Evolutionary conservation across 345 rosid genomes (phyloP).

Genomic region (Acer negundo): DNA sequence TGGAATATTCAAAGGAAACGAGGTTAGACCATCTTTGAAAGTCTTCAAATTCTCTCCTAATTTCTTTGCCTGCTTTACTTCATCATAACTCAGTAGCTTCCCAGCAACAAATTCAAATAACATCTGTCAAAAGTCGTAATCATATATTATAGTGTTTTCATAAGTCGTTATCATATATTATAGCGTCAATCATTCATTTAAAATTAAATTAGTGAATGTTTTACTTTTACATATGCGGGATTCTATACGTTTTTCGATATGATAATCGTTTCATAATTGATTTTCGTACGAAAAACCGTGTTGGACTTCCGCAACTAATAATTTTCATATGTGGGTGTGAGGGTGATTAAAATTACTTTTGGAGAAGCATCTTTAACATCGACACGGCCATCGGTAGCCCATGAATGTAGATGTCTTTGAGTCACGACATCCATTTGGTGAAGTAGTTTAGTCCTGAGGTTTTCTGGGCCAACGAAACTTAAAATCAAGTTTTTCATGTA

Average conservation of each 20-base stretch:
- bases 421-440: background rate
- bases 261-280: too few species aligned
- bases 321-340: too few species aligned
- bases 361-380: constrained; percentile 32
- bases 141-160: background rate
- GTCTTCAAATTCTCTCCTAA: constrained; percentile 14
- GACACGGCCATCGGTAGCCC: constrained; percentile 3
- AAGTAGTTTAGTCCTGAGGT: background rate
- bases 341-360: constrained; percentile 14
- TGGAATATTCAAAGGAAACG: constrained; percentile 36
- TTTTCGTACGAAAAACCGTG: too few species aligned
- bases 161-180: too few species aligned
- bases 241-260: too few species aligned
- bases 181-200: too few species aligned
- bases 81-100: constrained; percentile 31
- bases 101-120: constrained; percentile 27
- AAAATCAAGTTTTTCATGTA: background rate
- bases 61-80: constrained; percentile 14
- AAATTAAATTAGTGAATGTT: too few species aligned
- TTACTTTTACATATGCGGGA: too few species aligned
- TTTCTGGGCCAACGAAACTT: background rate
- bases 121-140: constrained; percentile 25
- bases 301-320: too few species aligned
- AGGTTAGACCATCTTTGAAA: constrained; percentile 30
- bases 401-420: constrained; percentile 7